phyloP scores from a whole-genome alignment of 371 early-diverging fungal species.

The Gilbertella persicaria region DNA sequence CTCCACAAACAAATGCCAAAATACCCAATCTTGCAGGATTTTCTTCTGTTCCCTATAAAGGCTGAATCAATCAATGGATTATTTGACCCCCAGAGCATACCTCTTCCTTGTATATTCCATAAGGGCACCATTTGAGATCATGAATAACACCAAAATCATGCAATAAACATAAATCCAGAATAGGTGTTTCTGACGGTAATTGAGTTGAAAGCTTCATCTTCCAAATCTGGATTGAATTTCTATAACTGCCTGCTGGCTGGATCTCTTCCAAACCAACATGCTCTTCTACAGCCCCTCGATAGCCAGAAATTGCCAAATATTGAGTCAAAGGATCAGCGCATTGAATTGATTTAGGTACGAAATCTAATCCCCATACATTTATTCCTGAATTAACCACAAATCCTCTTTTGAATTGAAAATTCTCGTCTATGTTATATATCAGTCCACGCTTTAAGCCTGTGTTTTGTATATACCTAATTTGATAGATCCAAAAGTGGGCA shows the following conservation, averaged over 20 bases:
- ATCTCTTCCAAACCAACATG: conserved; percentile 38
- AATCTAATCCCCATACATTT: conserved; percentile 62
- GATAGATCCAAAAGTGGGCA: conserved; percentile 8
- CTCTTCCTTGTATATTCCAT: conserved; percentile 40
- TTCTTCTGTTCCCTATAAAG: neutral
- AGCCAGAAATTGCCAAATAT: conserved; percentile 61
- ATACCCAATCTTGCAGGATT: conserved; percentile 46
- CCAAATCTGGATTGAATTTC: conserved; percentile 59
- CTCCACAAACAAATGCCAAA: conserved; percentile 53
- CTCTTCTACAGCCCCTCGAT: conserved; percentile 40
- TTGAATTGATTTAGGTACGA: conserved; percentile 42
- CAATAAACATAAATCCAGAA: conserved; percentile 49
- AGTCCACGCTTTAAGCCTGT: too few relatives aligned
- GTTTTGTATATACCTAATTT: conserved; percentile 10
- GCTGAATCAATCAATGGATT: neutral
- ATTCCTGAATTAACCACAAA: conserved; percentile 52
- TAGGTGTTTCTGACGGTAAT: conserved; percentile 20
- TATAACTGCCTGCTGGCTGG: conserved; percentile 27
- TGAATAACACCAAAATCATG: conserved; percentile 53
- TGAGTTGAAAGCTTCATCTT: conserved; percentile 21
- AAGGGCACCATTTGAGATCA: conserved; percentile 59
- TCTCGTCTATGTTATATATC: conserved; percentile 16
- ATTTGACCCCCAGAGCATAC: neutral
- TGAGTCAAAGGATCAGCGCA: conserved; percentile 32
- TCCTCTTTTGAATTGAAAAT: conserved; percentile 23